Conservation (phyloP, 2,329 filamentous ascomycete genomes). For the Simplicillium aogashimaense region DNA sequence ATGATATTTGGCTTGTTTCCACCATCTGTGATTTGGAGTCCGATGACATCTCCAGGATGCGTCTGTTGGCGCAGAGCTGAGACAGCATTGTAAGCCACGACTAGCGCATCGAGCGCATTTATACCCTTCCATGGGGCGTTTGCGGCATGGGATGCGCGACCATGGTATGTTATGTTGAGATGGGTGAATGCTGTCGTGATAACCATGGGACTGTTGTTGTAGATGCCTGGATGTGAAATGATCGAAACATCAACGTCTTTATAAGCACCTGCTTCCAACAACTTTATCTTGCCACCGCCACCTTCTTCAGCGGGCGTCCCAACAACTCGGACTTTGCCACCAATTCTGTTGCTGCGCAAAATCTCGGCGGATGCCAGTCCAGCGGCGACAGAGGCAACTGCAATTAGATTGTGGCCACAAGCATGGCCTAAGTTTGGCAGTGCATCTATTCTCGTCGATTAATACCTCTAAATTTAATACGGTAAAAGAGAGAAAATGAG, state of each 20-base stretch:
- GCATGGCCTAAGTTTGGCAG: constrained; percentile 40
- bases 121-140: constrained; percentile 48
- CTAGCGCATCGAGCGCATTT: constrained; percentile 48
- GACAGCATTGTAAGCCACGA: constrained; percentile 37
- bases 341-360: background rate
- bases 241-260: constrained; percentile 19
- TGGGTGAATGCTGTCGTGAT: constrained; percentile 39
- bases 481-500: no score
- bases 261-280: constrained; percentile 35
- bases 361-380: constrained; percentile 13
- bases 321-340: constrained; percentile 20
- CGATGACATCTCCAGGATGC: constrained; percentile 36
- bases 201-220: constrained; percentile 34
- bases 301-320: constrained; percentile 48
- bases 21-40: constrained; percentile 42
- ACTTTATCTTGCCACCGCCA: constrained; percentile 38
- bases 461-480: background rate
- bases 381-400: constrained; percentile 34
- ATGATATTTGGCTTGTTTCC: constrained; percentile 47
- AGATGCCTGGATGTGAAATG: constrained; percentile 18
- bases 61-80: constrained; percentile 46
- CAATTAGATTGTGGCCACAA: constrained; percentile 46
- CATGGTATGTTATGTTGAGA: constrained; percentile 41
- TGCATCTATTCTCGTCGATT: constrained; percentile 23
- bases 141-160: constrained; percentile 45